Evolutionary conservation across 164 flowering plant species (phyloP).

Genomic region (Stephania yunnanensis): DNA sequence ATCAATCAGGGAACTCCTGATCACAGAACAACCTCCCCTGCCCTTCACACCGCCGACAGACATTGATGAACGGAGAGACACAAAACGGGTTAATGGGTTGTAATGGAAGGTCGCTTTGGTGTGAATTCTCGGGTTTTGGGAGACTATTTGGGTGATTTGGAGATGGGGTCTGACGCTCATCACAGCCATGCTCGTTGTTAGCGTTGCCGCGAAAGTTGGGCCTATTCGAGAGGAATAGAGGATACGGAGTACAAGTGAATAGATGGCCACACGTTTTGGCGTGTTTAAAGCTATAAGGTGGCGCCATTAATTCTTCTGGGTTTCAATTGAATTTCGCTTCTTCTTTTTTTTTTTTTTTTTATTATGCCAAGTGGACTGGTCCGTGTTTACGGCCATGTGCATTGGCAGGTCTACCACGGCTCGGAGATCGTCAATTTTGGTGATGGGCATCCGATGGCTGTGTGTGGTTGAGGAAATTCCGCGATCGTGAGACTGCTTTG

Average conservation of each 20-base stretch:
- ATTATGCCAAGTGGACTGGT: too few species aligned
- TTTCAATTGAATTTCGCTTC: too few species aligned
- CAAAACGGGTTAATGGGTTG: conserved; percentile 21
- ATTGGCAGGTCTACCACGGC: too few species aligned
- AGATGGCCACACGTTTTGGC: conserved; percentile 16
- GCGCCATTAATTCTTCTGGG: conserved; percentile 8
- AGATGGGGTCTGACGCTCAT: conserved; percentile 29
- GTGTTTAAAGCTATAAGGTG: neutral
- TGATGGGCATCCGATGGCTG: too few species aligned
- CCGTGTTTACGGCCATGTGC: too few species aligned
- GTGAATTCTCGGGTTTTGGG: conserved; percentile 15
- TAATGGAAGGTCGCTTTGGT: conserved; percentile 31
- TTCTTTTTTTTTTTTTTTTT: too few species aligned
- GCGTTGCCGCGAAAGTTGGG: conserved; percentile 2
- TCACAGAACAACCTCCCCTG: conserved; percentile 8
- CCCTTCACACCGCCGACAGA: neutral
- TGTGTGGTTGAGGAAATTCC: too few species aligned
- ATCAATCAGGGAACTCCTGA: conserved; percentile 79
- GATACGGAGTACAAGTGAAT: neutral
- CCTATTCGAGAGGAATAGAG: neutral
- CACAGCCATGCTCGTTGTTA: conserved; percentile 32
- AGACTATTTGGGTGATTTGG: conserved; percentile 5
- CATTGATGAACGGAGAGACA: conserved; percentile 7
- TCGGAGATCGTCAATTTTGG: too few species aligned
- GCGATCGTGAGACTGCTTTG: too few species aligned